These are phyloP conservation scores for Steccherinum ochraceum DNA, from an alignment of 768 basidiomycete species.

Conservation along the genomic window DNA sequence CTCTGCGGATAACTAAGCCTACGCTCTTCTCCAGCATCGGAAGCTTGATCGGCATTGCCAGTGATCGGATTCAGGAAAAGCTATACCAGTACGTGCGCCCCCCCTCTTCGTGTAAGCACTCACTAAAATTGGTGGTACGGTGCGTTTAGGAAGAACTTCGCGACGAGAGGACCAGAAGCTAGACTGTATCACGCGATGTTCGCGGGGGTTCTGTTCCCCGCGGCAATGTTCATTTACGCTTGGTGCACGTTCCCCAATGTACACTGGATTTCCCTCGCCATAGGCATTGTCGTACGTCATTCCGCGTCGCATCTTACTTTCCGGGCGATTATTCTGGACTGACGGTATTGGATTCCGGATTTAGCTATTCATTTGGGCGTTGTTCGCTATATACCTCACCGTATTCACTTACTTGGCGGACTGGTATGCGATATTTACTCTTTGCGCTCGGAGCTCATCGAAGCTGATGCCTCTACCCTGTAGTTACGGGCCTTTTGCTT, in stretches of 20 bases:
- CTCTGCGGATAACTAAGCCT: too few species aligned
- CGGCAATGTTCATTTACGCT: slow-evolving; percentile 67
- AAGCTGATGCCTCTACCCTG: background rate
- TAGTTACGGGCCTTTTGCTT: slow-evolving; percentile 42
- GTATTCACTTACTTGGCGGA: slow-evolving; percentile 46
- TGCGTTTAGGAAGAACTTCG: slow-evolving; percentile 20
- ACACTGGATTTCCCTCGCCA: slow-evolving; percentile 54
- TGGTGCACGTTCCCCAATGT: slow-evolving; percentile 54
- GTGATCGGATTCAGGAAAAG: slow-evolving; percentile 26
- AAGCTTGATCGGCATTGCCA: slow-evolving; percentile 22
- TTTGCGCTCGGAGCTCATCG: background rate
- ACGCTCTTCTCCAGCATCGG: slow-evolving; percentile 56
- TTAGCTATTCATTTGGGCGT: slow-evolving; percentile 33
- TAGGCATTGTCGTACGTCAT: slow-evolving; percentile 37
- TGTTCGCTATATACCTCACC: slow-evolving; percentile 38
- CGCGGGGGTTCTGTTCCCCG: slow-evolving; percentile 47
- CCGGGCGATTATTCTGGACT: too few species aligned
- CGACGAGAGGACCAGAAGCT: slow-evolving; percentile 43
- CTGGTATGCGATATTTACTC: slow-evolving; percentile 27
- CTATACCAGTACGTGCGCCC: slow-evolving; percentile 20
- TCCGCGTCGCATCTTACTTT: too few species aligned
- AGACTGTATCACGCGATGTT: slow-evolving; percentile 52
- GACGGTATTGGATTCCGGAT: background rate
- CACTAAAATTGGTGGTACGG: background rate
- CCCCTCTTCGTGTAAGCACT: background rate